These are phyloP conservation scores for Lichtheimia ramosa DNA, from an alignment of 371 early-diverging fungal genomes.

Conservation along the genomic window DNA sequence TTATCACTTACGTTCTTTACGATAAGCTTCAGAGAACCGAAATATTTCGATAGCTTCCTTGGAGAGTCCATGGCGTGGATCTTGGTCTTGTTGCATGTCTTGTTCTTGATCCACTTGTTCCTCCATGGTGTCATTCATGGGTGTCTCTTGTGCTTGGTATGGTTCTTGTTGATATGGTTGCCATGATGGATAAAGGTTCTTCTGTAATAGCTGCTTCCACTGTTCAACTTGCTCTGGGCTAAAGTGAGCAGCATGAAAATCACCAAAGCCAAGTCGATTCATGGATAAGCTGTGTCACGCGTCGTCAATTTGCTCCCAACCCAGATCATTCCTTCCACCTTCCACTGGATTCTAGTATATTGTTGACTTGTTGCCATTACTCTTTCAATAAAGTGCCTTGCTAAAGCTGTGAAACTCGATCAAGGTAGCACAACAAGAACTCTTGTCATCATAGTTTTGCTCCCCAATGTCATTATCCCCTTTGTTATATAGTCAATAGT, in stretches of 20 bases:
- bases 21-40: slow-evolving; percentile 39
- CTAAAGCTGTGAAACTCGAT: too few species aligned
- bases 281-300: too few species aligned
- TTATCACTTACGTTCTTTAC: slow-evolving; percentile 23
- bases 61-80: slow-evolving; percentile 7
- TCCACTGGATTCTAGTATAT: too few species aligned
- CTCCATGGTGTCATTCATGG: neutral
- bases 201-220: slow-evolving; percentile 2
- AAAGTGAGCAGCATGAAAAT: slow-evolving; percentile 10
- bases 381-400: too few species aligned
- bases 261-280: slow-evolving; percentile 5
- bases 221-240: slow-evolving; percentile 1
- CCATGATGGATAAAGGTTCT: slow-evolving; percentile 4
- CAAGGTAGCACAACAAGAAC: too few species aligned
- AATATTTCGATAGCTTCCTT: slow-evolving; percentile 43
- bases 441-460: too few species aligned
- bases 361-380: too few species aligned
- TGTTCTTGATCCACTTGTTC: neutral
- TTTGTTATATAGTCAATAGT: too few species aligned
- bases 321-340: too few species aligned
- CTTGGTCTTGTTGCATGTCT: slow-evolving; percentile 3
- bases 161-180: neutral
- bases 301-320: too few species aligned
- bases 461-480: too few species aligned
- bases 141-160: neutral